These are phyloP conservation scores for Fusarium mexicanum DNA, from an alignment of 2,329 filamentous ascomycete species.

Conservation along the genomic window DNA sequence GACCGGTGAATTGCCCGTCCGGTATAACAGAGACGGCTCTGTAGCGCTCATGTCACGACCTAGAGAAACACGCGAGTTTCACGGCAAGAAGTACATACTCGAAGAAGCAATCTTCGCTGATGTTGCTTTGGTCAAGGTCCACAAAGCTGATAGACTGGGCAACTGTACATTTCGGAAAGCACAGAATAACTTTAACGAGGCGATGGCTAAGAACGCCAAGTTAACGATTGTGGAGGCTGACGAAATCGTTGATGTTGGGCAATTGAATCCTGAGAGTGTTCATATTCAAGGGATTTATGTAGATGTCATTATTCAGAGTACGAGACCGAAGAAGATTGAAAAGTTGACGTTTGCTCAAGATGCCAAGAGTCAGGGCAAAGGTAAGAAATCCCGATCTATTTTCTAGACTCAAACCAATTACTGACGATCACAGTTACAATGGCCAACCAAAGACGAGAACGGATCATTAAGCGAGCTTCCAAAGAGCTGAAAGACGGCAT, in stretches of 20 bases:
- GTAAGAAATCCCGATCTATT: not conserved
- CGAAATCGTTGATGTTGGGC: constrained; percentile 86
- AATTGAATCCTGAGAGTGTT: constrained; percentile 81
- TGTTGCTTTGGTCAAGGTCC: constrained; percentile 90
- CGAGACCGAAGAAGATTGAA: constrained; percentile 80
- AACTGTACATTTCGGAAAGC: constrained; percentile 89
- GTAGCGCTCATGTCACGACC: constrained; percentile 75
- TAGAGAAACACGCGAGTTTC: constrained; percentile 88
- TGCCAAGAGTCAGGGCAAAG: not conserved
- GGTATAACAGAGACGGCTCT: constrained; percentile 77
- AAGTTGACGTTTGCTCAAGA: constrained; percentile 58
- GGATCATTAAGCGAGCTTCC: constrained; percentile 82
- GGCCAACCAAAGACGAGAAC: not conserved
- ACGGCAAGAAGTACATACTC: constrained; percentile 86
- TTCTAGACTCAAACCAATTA: fast-evolving
- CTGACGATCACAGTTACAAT: fast-evolving
- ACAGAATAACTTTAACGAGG: constrained; percentile 90
- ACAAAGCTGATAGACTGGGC: constrained; percentile 87
- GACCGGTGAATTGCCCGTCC: constrained; percentile 83
- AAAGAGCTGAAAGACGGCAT: constrained; percentile 93
- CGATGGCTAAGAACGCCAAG: constrained; percentile 89
- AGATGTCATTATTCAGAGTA: constrained; percentile 83
- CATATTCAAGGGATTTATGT: constrained; percentile 91
- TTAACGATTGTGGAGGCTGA: constrained; percentile 91
- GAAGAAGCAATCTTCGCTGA: constrained; percentile 88